Base-by-base conservation (phyloP, 306 rosid genomes). In the Acacia confusa region DNA sequence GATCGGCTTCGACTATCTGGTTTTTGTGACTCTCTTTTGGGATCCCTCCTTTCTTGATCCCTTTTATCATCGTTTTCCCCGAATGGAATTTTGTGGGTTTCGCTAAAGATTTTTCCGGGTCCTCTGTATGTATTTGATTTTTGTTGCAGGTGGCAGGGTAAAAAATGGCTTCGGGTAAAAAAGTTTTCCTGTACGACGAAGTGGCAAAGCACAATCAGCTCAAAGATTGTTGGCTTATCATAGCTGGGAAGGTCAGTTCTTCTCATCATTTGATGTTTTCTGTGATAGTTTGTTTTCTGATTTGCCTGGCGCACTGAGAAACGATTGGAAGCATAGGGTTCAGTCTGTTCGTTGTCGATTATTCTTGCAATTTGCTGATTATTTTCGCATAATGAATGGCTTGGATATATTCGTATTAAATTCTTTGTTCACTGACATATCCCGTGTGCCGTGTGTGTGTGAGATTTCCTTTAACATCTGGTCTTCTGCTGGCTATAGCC, bases 171-270 rank as follows among this genome's bases (percentile, higher is more conserved):
- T 70, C 75, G 13, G 30, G 25, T 24, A 47, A 22, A 3, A 44
- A 70, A 14, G 57, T 43, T 43, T 27, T 22, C 57, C 19, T 43
- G 8, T 70, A 12, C 36, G 57, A 44, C 7, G 75, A 70, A 1
- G 75, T 70, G 57, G 75, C 36, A 2, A 44, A 44, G 57, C 75
- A 70, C 75, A 70, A 70, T 44, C 57, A 44, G 38, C 27, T 24
- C 22, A 44, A 70, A 24, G 57, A 70, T 44, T 70, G 75, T 44
- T 70, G 75, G 75, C 36, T 70, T 44, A 44, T 70, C 36, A 25
- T 70, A 22, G 6, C 10, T 44, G 75, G 75, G 38, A 43, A 70
- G 75, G 75, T 70, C 22, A 43, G 55, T 38, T 70, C 6, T 68
- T 68, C 73, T 68, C 1, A 68, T 20, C 57, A 22, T 70, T 44